phyloP scores from a whole-genome alignment of 2,329 filamentous ascomycete genomes.

The Helotiales sp. region DNA sequence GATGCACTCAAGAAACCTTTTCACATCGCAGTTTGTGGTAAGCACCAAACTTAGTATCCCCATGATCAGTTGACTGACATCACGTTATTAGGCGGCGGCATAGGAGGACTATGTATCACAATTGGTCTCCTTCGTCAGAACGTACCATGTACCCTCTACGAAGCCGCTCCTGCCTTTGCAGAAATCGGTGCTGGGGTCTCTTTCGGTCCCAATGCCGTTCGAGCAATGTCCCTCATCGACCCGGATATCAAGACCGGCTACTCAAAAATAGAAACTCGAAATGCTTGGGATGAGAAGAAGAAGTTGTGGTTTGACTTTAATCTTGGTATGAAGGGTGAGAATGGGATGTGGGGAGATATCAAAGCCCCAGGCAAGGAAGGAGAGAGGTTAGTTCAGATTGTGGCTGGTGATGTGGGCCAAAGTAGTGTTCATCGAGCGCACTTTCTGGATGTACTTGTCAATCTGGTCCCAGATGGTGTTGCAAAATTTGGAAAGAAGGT shows the following conservation, averaged over 20 bases:
- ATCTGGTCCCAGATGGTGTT: constrained; percentile 40
- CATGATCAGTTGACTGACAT: neutral
- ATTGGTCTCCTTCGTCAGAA: constrained; percentile 33
- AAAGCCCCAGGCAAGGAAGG: constrained; percentile 22
- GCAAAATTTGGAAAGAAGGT: constrained; percentile 39
- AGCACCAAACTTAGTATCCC: neutral
- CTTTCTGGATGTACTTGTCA: constrained; percentile 34
- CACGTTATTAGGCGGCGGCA: constrained; percentile 27
- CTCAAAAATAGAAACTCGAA: constrained; percentile 26
- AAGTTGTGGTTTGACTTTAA: constrained; percentile 33
- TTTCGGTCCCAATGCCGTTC: constrained; percentile 33
- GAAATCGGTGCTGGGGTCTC: constrained; percentile 36
- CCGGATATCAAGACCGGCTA: constrained; percentile 29
- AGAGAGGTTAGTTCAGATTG: constrained; percentile 16
- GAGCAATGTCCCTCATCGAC: constrained; percentile 33
- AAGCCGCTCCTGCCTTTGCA: constrained; percentile 32
- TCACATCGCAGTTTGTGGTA: constrained; percentile 34
- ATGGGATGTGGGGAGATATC: constrained; percentile 25
- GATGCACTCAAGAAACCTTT: constrained; percentile 27
- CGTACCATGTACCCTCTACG: constrained; percentile 33
- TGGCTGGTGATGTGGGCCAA: constrained; percentile 27
- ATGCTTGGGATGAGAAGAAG: constrained; percentile 27
- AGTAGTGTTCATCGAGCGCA: constrained; percentile 33
- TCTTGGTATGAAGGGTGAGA: constrained; percentile 25
- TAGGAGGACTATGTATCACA: constrained; percentile 31